Evolutionary conservation across 108 stramenopile genomes (phyloP).

Genomic region (Fragilaria crotonensis): DNA sequence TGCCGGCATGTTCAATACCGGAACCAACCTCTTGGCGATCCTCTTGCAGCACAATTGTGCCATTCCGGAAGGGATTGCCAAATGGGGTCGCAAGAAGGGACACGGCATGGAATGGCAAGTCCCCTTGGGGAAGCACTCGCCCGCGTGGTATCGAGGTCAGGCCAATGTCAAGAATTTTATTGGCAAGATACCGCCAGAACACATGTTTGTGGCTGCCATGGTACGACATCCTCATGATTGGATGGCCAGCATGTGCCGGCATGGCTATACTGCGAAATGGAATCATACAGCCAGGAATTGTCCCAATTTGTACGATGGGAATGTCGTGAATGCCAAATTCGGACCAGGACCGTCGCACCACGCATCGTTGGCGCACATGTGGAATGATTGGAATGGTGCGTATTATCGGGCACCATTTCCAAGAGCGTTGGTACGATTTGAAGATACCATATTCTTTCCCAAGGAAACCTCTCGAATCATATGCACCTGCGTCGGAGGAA

Average conservation of each 20-base stretch:
- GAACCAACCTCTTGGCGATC: constrained; percentile 70
- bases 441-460: constrained; percentile 69
- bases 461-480: constrained; percentile 35
- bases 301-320: constrained; percentile 46
- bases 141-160: constrained; percentile 30
- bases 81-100: constrained; percentile 49
- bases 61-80: constrained; percentile 55
- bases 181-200: constrained; percentile 19
- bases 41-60: constrained; percentile 68
- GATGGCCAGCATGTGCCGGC: constrained; percentile 72
- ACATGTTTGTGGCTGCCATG: constrained; percentile 46
- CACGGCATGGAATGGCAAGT: constrained; percentile 75
- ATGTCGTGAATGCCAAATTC: constrained; percentile 18
- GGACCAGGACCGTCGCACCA: constrained; percentile 20
- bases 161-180: constrained; percentile 6
- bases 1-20: constrained; percentile 76
- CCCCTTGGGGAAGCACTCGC: constrained; percentile 81
- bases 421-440: constrained; percentile 67
- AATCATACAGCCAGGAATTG: constrained; percentile 31
- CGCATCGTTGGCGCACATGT: constrained; percentile 45
- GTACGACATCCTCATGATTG: constrained; percentile 72
- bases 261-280: constrained; percentile 59
- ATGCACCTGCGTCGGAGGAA: constrained; percentile 70
- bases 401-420: constrained; percentile 56
- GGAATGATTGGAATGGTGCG: constrained; percentile 61